These are phyloP conservation scores for Allomyces macrogynus DNA, from an alignment of 192 early-diverging fungal genomes.

Conservation along the genomic window DNA sequence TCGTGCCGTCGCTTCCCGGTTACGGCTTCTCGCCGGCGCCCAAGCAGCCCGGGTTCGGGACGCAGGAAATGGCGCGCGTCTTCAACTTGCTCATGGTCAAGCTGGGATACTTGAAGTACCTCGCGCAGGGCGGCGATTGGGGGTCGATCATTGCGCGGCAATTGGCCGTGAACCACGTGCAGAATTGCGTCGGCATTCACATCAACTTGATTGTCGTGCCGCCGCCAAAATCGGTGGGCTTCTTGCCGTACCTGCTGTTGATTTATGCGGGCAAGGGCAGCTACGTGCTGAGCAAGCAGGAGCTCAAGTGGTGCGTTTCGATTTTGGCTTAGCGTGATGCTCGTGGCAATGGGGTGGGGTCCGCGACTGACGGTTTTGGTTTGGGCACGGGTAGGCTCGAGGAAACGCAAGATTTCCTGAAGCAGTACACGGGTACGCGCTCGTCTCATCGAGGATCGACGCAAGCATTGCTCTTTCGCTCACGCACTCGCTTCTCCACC, in stretches of 20 bases:
- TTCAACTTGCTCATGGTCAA: constrained; percentile 14
- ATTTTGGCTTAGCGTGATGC: no score
- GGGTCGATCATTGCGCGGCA: constrained; percentile 20
- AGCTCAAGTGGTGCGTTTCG: constrained; percentile 8
- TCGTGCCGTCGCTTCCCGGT: constrained; percentile 43
- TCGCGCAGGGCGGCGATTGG: constrained; percentile 37
- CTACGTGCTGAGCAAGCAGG: constrained; percentile 4
- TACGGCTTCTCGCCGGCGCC: constrained; percentile 29
- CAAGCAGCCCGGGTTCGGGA: constrained; percentile 3
- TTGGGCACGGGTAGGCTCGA: no score
- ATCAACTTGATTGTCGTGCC: constrained; percentile 12
- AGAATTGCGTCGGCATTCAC: constrained; percentile 21
- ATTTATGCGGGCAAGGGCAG: constrained; percentile 8
- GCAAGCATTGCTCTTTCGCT: no score
- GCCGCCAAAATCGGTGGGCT: constrained; percentile 7
- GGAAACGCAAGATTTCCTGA: no score
- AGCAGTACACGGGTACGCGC: no score
- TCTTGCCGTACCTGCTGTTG: constrained; percentile 9
- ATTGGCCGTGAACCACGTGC: constrained; percentile 21
- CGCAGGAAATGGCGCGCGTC: constrained; percentile 7
- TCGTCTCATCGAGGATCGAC: no score
- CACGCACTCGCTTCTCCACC: no score
- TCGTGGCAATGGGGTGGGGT: no score
- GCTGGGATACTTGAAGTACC: constrained; percentile 27
- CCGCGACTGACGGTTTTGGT: not conserved